Evolutionary conservation across 306 rosid genomes (phyloP).

Genomic region (Glycine latifolia): DNA sequence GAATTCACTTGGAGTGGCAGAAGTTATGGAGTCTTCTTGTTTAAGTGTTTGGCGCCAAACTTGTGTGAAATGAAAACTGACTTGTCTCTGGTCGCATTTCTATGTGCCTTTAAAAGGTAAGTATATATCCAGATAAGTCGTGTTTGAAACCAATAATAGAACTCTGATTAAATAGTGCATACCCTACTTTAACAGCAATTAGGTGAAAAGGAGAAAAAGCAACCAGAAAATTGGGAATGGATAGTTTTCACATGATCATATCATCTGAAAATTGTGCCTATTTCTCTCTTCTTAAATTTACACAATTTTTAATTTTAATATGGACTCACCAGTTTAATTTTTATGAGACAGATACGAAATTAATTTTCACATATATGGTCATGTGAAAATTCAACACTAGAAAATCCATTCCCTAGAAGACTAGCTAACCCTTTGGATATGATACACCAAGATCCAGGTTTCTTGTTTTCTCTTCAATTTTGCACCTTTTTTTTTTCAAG

Average conservation of each 20-base stretch:
- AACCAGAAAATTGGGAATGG: slow-evolving; percentile 1
- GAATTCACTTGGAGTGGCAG: slow-evolving; percentile 27
- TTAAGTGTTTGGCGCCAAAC: neutral
- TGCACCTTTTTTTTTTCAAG: slow-evolving; percentile 31
- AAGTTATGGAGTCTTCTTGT: slow-evolving; percentile 17
- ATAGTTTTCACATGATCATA: neutral
- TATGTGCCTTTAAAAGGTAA: neutral
- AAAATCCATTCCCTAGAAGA: too few relatives aligned
- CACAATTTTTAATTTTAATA: neutral
- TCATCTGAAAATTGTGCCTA: neutral
- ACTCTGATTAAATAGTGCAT: slow-evolving; percentile 32
- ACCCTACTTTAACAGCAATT: slow-evolving; percentile 48
- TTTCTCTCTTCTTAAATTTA: neutral
- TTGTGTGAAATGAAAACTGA: too few relatives aligned
- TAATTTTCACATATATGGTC: too few relatives aligned
- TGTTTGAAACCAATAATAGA: slow-evolving; percentile 9
- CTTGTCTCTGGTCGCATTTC: neutral
- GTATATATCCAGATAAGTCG: neutral
- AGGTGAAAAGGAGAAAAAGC: slow-evolving; percentile 42
- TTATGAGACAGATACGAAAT: too few relatives aligned
- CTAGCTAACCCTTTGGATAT: too few relatives aligned
- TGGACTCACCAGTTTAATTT: too few relatives aligned
- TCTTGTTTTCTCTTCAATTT: slow-evolving; percentile 44
- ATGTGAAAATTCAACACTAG: too few relatives aligned
- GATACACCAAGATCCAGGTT: slow-evolving; percentile 28